phyloP scores from a whole-genome alignment of 805 yeast genomes.

The Saccharomycopsis malanga region DNA sequence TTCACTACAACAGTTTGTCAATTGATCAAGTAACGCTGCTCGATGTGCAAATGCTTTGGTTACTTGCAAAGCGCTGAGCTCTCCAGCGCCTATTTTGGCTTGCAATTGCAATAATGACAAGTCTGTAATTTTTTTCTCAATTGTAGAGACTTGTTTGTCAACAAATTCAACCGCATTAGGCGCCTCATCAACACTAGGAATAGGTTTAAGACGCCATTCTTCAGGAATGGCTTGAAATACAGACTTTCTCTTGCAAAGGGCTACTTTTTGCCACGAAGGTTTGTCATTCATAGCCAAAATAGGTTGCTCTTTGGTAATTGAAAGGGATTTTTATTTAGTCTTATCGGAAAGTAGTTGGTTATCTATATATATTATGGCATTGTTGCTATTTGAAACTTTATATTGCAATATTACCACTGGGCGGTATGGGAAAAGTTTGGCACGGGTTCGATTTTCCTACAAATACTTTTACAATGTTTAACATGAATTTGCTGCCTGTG shows the following conservation, averaged over 20 bases:
- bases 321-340: too few species aligned
- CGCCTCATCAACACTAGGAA: constrained; percentile 20
- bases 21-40: constrained; percentile 52
- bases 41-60: constrained; percentile 51
- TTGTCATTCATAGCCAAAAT: too few species aligned
- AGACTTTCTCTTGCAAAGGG: constrained; percentile 20
- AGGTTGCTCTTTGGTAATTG: too few species aligned
- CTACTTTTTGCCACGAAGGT: constrained; percentile 22
- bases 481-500: too few species aligned
- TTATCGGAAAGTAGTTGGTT: too few species aligned
- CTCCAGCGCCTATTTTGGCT: constrained; percentile 23
- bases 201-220: constrained; percentile 24
- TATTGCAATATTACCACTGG: too few species aligned
- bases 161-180: constrained; percentile 23
- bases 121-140: constrained; percentile 23
- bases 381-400: too few species aligned
- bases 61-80: constrained; percentile 39
- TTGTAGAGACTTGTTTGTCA: constrained; percentile 20
- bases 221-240: constrained; percentile 21
- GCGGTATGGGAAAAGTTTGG: too few species aligned
- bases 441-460: too few species aligned
- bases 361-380: too few species aligned
- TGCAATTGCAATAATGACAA: constrained; percentile 20
- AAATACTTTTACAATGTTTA: too few species aligned
- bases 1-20: constrained; percentile 32